Conservation (phyloP, 306 rosid genomes). For the Corylus heterophylla region DNA sequence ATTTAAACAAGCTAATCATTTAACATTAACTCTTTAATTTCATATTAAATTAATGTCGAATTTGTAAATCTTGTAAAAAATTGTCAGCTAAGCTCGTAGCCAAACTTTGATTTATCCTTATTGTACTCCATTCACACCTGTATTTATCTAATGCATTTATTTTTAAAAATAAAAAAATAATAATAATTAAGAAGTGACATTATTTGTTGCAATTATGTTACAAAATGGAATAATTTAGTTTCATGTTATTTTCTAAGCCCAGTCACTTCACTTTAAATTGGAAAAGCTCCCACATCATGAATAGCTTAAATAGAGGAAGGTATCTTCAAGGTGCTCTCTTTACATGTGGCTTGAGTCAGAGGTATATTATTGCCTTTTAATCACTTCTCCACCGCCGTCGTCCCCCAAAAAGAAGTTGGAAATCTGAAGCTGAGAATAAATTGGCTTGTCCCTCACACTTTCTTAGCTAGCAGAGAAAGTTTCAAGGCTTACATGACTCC, state of each 20-base stretch:
- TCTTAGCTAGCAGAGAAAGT: not conserved
- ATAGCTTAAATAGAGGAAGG: conserved; percentile 31
- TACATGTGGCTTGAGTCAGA: conserved; percentile 53
- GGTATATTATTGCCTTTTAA: conserved; percentile 20
- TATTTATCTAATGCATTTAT: not conserved
- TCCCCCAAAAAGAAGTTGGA: not conserved
- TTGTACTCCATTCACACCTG: not conserved
- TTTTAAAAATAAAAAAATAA: not conserved
- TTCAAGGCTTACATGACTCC: too few species aligned
- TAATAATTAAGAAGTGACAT: not conserved
- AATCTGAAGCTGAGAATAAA: not conserved
- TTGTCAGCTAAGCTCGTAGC: too few species aligned
- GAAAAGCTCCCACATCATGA: conserved; percentile 35
- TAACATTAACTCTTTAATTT: too few species aligned
- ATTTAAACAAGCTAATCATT: too few species aligned
- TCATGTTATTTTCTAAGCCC: conserved; percentile 11
- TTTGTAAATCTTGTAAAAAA: too few species aligned
- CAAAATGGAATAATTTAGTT: conserved; percentile 20
- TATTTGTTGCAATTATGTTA: not conserved
- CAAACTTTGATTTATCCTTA: too few species aligned
- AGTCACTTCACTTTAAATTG: conserved; percentile 24
- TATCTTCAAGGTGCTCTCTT: conserved; percentile 40
- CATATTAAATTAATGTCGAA: too few species aligned
- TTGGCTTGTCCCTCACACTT: not conserved
- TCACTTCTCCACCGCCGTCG: not conserved